These are phyloP conservation scores for Trichophyton simii DNA, from an alignment of 2,329 filamentous ascomycete species.

Conservation along the genomic window DNA sequence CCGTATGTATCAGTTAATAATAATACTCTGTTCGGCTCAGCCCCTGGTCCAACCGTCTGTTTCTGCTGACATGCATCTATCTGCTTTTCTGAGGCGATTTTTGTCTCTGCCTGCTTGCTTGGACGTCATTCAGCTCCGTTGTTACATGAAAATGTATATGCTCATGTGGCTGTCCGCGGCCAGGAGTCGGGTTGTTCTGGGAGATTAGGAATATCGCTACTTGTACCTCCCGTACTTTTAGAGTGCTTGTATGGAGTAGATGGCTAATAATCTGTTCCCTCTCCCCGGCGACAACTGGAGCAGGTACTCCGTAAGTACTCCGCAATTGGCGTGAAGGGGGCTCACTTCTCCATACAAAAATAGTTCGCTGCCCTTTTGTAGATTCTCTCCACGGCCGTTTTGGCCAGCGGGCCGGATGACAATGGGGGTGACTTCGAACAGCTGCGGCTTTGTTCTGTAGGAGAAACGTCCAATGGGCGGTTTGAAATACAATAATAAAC, in stretches of 20 bases:
- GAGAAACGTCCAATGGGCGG: neutral
- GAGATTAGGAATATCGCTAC: slow-evolving; percentile 1
- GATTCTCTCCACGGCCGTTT: neutral
- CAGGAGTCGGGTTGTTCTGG: neutral
- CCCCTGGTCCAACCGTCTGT: neutral
- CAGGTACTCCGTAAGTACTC: neutral
- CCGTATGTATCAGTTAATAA: neutral
- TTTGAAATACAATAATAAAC: neutral
- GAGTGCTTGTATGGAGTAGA: neutral
- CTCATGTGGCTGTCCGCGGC: slow-evolving; percentile 1
- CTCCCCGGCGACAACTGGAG: neutral
- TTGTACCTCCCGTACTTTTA: neutral
- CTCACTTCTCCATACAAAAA: neutral
- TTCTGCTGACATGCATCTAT: neutral
- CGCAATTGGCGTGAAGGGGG: neutral
- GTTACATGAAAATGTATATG: neutral
- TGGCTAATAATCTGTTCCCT: neutral
- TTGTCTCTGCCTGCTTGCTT: neutral
- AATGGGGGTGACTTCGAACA: neutral
- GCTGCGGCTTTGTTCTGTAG: neutral
- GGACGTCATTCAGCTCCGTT: neutral
- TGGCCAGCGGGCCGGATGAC: neutral
- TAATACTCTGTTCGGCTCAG: neutral
- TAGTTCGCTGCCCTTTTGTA: neutral
- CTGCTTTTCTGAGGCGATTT: neutral